These are phyloP conservation scores for Taxawa tesnikishii DNA, from an alignment of 2,329 filamentous ascomycete species.

Conservation along the genomic window DNA sequence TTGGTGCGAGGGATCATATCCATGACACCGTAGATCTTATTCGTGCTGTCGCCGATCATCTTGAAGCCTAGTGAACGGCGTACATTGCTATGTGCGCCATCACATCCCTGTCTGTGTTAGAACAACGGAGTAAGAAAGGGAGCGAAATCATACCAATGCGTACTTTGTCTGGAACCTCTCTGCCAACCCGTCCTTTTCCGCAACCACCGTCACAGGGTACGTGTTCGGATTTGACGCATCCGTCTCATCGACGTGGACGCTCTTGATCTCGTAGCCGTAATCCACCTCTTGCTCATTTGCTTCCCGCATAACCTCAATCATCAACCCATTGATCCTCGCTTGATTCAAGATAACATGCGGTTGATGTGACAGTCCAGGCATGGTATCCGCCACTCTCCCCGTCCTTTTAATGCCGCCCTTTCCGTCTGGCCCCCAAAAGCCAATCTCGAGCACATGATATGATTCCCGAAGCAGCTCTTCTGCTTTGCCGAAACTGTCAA, in stretches of 20 bases:
- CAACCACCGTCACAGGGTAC: conserved; percentile 3
- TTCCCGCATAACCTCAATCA: conserved; percentile 20
- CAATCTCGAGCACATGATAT: conserved; percentile 55
- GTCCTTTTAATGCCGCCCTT: conserved; percentile 44
- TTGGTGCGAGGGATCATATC: conserved; percentile 20
- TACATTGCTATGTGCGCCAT: conserved; percentile 20
- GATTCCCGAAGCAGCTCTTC: conserved; percentile 53
- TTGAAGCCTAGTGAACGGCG: conserved; percentile 17
- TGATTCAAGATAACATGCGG: conserved; percentile 58
- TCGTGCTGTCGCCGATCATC: conserved; percentile 22
- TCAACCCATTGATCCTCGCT: conserved; percentile 50
- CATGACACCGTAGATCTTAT: conserved; percentile 23
- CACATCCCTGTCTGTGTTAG: conserved; percentile 16
- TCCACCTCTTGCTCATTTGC: background rate
- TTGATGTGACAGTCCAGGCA: conserved; percentile 49
- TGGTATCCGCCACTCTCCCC: conserved; percentile 51
- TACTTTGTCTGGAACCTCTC: conserved; percentile 10
- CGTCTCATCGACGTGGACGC: conserved; percentile 22
- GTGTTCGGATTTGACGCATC: conserved; percentile 40
- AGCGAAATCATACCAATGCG: conserved; percentile 13
- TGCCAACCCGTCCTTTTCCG: conserved; percentile 6
- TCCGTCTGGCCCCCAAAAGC: conserved; percentile 46
- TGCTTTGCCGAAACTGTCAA: conserved; percentile 57
- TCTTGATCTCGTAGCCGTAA: background rate
- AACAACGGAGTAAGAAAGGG: background rate